Evolutionary conservation across 768 basidiomycete genomes (phyloP), one percentile per base, ranked within the genome.

Genomic region (Boletus pseudo-olivaceus): DNA sequence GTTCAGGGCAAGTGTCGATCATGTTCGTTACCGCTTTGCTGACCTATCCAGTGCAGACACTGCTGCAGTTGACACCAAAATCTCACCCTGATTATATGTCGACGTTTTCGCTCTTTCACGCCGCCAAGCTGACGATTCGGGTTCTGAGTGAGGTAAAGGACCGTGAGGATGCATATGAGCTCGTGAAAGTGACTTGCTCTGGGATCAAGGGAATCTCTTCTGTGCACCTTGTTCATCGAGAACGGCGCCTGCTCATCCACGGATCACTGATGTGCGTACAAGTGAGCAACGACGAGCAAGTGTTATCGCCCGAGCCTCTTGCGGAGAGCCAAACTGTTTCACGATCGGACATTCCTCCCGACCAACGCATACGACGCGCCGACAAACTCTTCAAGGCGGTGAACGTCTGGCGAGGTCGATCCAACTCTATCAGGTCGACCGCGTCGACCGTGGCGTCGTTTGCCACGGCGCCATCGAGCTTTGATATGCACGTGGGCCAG

Each of bases 161-260:
- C 11, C 81, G 90, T 19, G 93, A 95, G 68, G 90, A 93, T 48
- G 90, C 93, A 56, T 91, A 94, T 65, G 83, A 85, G n/a, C 70
- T 82, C 35, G 75, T 90, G 33, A 88, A 88, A 66, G 69, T 76
- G 19, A 76, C 91, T 19, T 72, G 82, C 14, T 66, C 71, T 7
- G 78, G 80, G 0, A 81, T 95, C 56, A 74, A 78, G 23, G 87
- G 87, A 2, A 65, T 90, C 5, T 68, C 78, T 2, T 64, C 75
- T 1, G 71, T 75, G 1, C 79, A 75, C 23, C 76, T 96, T 2
- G 85, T 87, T 1, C 76, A 75, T 29, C 77, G 92, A 39, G 90
- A 90, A 54, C 80, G 94, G n/a, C 75, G 85, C 38, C 75, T 96
- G 12, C 73, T 94, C 37, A 79, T 81, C 52, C 83, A 86, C 58